Percentiles rank a stretch among this genome's conserved stretches.
These are phyloP conservation scores for Penicillium sp. DNA, from an alignment of 2,329 filamentous ascomycete genomes.

Conservation along the genomic window DNA sequence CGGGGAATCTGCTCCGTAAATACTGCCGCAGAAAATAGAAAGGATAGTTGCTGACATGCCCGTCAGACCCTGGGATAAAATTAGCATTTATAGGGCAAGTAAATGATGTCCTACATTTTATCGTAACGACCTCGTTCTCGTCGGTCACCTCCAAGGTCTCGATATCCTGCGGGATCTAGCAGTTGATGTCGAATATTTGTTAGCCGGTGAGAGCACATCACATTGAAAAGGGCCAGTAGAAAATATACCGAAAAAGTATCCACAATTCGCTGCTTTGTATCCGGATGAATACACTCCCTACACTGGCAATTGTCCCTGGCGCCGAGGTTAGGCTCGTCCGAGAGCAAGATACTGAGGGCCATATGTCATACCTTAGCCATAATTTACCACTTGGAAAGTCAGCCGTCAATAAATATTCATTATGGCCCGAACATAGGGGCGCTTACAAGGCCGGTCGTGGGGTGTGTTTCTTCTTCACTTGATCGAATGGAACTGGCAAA, in stretches of 20 bases:
- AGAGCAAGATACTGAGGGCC: conserved; percentile 23
- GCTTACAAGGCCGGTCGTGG: conserved; percentile 2
- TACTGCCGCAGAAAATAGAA: conserved; percentile 52
- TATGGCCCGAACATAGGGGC: background rate
- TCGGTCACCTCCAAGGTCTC: conserved; percentile 36
- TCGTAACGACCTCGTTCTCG: conserved; percentile 42
- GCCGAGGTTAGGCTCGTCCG: background rate
- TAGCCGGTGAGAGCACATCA: background rate
- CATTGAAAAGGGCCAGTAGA: background rate
- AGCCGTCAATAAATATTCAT: conserved; percentile 1
- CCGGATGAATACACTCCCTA: conserved; percentile 66
- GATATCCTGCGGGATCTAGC: conserved; percentile 55
- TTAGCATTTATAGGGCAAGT: conserved; percentile 20
- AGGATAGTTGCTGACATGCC: conserved; percentile 70
- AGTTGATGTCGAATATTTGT: background rate
- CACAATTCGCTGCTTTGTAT: conserved; percentile 71
- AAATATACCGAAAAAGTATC: conserved; percentile 67
- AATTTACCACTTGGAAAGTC: conserved; percentile 20
- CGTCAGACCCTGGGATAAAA: conserved; percentile 64
- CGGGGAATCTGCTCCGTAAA: too few species aligned
- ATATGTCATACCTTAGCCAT: conserved; percentile 23
- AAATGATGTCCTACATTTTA: conserved; percentile 54
- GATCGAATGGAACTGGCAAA: background rate
- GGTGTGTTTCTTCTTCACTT: background rate
- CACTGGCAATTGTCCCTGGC: conserved; percentile 77